A percentile compares a stretch with the other conserved stretches of the same genome.
Conservation (phyloP, 2,329 filamentous ascomycete species). For the Aureobasidium lini region DNA sequence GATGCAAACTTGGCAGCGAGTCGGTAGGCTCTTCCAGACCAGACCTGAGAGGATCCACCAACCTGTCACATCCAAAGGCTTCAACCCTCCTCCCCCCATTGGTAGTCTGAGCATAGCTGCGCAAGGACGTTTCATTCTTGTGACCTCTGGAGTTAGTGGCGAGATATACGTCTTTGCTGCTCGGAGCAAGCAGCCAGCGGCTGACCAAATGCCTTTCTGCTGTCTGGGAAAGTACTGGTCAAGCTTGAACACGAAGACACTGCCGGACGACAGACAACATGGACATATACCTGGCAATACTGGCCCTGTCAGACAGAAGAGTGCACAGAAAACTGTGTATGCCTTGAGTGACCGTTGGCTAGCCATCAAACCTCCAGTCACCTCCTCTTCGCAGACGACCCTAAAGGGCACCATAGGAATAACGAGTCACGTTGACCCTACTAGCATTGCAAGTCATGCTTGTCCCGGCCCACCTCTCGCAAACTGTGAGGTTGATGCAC, state of each 20-base stretch:
- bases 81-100: slow-evolving; percentile 60
- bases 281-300: neutral
- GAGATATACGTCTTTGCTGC: slow-evolving; percentile 70
- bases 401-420: slow-evolving; percentile 50
- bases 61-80: slow-evolving; percentile 52
- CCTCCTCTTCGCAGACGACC: slow-evolving; percentile 62
- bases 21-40: slow-evolving; percentile 67
- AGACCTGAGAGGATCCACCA: slow-evolving; percentile 54
- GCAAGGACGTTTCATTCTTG: slow-evolving; percentile 61
- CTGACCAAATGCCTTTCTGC: slow-evolving; percentile 37
- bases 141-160: slow-evolving; percentile 75
- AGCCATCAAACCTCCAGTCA: slow-evolving; percentile 61
- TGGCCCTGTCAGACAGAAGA: neutral
- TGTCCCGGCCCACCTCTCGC: slow-evolving; percentile 62
- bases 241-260: slow-evolving; percentile 23
- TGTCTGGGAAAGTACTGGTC: slow-evolving; percentile 94
- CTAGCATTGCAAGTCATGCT: slow-evolving; percentile 50
- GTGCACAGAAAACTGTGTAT: neutral
- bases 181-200: slow-evolving; percentile 23
- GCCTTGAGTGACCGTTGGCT: slow-evolving; percentile 68
- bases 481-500: slow-evolving; percentile 58
- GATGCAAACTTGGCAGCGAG: slow-evolving; percentile 61
- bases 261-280: neutral
- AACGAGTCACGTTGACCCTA: slow-evolving; percentile 44
- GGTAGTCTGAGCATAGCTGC: slow-evolving; percentile 69